Evolutionary conservation across 495 filamentous ascomycete species (phyloP).

Genomic region (Apiosordaria backusii): DNA sequence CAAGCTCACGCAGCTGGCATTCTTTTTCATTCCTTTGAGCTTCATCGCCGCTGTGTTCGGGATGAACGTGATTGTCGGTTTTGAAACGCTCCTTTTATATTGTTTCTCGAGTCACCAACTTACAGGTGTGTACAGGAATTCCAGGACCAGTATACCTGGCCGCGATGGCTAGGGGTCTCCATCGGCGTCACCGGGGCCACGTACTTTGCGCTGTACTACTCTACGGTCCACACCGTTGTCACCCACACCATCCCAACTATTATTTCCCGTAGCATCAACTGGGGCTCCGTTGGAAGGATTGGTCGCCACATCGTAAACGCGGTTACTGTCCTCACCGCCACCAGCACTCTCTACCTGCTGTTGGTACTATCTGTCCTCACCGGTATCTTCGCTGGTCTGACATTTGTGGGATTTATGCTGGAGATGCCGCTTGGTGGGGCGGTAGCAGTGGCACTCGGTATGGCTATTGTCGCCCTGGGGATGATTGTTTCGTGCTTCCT

Average conservation of each 20-base stretch:
- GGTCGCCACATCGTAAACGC: neutral
- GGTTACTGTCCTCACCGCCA: neutral
- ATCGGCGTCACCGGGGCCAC: neutral
- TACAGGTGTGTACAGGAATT: neutral
- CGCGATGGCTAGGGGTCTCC: neutral
- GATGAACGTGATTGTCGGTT: neutral
- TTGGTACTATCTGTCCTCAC: neutral
- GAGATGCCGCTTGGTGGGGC: neutral
- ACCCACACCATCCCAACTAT: neutral
- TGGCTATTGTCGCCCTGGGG: neutral
- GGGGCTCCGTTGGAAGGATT: neutral
- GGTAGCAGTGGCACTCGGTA: neutral
- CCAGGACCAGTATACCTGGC: neutral
- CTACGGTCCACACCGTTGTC: neutral
- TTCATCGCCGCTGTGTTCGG: neutral
- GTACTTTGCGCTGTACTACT: neutral
- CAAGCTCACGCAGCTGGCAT: neutral
- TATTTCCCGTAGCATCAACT: neutral
- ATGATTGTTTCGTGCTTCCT: neutral
- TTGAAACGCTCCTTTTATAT: neutral
- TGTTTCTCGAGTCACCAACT: neutral
- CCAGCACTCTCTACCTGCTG: neutral
- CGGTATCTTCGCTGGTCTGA: neutral
- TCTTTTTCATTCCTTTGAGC: neutral
- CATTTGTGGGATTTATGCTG: neutral